These are phyloP conservation scores for Nemania bipapillata DNA, from an alignment of 2,329 filamentous ascomycete species.

Conservation along the genomic window DNA sequence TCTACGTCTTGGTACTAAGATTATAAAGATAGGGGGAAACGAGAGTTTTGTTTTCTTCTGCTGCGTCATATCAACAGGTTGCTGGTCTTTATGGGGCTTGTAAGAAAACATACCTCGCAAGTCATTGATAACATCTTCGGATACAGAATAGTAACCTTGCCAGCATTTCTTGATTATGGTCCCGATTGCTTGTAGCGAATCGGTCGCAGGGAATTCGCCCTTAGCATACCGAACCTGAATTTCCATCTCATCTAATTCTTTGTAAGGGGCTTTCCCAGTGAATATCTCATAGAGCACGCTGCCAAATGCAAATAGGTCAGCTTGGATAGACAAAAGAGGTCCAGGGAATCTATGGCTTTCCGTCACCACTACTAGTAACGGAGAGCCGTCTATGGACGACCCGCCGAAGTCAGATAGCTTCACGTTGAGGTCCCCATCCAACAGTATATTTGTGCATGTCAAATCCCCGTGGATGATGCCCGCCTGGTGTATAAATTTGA, in stretches of 20 bases:
- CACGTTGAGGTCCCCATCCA: not conserved
- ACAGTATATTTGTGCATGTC: not conserved
- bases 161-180: not conserved
- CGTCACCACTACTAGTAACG: not conserved
- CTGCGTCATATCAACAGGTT: not conserved
- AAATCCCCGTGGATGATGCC: not conserved
- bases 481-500: not conserved
- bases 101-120: not conserved
- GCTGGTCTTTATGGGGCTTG: not conserved
- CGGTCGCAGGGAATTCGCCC: not conserved
- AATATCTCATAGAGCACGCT: not conserved
- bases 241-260: not conserved
- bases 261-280: not conserved
- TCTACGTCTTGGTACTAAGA: not conserved
- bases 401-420: not conserved
- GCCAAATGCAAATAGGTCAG: not conserved
- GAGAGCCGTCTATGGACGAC: not conserved
- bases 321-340: constrained; percentile 1
- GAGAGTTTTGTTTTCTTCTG: not conserved
- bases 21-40: not conserved
- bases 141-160: not conserved
- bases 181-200: not conserved
- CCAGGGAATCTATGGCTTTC: not conserved
- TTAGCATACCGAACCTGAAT: not conserved
- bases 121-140: not conserved